phyloP scores from a whole-genome alignment of 2,329 filamentous ascomycete genomes.

The Fusarium dlaminii region DNA sequence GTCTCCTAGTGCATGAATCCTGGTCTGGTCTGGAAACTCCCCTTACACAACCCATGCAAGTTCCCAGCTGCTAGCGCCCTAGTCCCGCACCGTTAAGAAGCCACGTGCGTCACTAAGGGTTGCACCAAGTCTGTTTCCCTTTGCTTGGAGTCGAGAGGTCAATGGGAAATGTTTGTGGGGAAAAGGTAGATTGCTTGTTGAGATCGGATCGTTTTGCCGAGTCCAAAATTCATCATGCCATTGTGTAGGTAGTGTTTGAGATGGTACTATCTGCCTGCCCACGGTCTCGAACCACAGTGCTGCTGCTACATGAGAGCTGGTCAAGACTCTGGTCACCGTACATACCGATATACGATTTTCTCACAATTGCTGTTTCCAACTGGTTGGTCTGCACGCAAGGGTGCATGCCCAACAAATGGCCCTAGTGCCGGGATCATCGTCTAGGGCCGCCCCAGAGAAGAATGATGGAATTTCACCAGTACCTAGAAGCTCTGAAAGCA shows the following conservation, averaged over 20 bases:
- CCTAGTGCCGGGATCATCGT: constrained; percentile 31
- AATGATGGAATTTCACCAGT: neutral
- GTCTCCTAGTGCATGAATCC: constrained; percentile 6
- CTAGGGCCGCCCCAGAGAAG: constrained; percentile 17
- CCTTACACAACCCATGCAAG: constrained; percentile 33
- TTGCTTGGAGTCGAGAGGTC: constrained; percentile 16
- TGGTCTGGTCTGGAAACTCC: constrained; percentile 9
- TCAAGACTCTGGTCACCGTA: constrained; percentile 24
- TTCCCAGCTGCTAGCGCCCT: constrained; percentile 33
- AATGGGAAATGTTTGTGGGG: constrained; percentile 36
- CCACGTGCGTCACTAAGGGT: constrained; percentile 44
- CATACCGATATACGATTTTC: neutral
- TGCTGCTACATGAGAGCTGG: constrained; percentile 19
- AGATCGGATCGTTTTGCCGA: constrained; percentile 37
- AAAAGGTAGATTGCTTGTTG: constrained; percentile 32
- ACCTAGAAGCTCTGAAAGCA: constrained; percentile 7
- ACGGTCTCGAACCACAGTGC: constrained; percentile 21
- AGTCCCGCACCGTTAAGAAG: constrained; percentile 44
- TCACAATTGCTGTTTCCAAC: constrained; percentile 30
- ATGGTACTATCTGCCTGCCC: neutral
- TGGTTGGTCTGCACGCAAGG: constrained; percentile 31
- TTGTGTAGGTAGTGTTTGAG: constrained; percentile 9
- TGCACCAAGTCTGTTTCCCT: constrained; percentile 18
- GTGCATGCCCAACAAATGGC: constrained; percentile 26
- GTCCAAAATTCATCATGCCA: constrained; percentile 26